Percentiles rank a stretch among this genome's conserved stretches.
These are phyloP conservation scores for Hypericum perforatum DNA, from an alignment of 345 rosid species.

Conservation along the genomic window DNA sequence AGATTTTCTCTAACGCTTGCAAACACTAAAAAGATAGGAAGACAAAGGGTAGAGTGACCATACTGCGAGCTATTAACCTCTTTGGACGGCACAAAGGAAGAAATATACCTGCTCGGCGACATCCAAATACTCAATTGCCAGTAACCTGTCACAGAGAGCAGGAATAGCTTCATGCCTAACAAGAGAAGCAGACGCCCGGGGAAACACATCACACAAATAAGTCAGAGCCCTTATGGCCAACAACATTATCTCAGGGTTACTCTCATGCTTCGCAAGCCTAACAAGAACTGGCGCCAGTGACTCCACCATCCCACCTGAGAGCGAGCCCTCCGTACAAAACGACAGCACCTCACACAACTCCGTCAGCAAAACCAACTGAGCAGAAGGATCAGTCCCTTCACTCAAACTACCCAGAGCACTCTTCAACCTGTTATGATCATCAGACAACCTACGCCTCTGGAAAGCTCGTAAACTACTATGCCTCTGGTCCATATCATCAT, in stretches of 20 bases:
- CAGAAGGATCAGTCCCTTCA: conserved; percentile 50
- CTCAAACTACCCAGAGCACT: conserved; percentile 39
- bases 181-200: conserved; percentile 59
- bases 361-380: conserved; percentile 50
- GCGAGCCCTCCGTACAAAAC: conserved; percentile 71
- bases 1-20: conserved; percentile 97
- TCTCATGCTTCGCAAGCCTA: conserved; percentile 50
- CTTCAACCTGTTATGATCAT: conserved; percentile 60
- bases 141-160: conserved; percentile 70
- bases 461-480: conserved; percentile 41
- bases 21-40: conserved; percentile 43
- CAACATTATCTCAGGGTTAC: conserved; percentile 59
- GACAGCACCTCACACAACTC: conserved; percentile 89
- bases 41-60: conserved; percentile 3
- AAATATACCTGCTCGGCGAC: conserved; percentile 85
- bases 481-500: conserved; percentile 54
- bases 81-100: conserved; percentile 1
- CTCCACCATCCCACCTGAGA: conserved; percentile 57
- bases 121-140: conserved; percentile 75
- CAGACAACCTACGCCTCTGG: conserved; percentile 60
- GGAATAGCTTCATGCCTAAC: conserved; percentile 70
- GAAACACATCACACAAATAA: conserved; percentile 81
- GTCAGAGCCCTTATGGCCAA: conserved; percentile 82
- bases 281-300: conserved; percentile 69
- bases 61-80: background rate